Conservation (phyloP, 1,284 basidiomycete species). For the Leccinum pachyderme region DNA sequence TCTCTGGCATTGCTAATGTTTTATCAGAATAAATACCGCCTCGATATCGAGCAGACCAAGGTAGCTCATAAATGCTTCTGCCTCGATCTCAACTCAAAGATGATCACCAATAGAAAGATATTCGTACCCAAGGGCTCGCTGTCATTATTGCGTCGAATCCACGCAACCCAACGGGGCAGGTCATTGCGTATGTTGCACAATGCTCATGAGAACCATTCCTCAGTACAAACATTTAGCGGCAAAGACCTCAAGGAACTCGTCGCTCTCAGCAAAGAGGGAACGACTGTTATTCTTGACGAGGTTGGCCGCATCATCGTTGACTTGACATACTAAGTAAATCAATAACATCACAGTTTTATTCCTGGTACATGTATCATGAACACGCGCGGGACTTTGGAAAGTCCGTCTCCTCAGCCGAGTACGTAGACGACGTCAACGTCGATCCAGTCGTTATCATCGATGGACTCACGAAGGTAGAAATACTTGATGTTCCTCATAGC, state of each 20-base stretch:
- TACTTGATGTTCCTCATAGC: neutral
- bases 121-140: conserved; percentile 75
- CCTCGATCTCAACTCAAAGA: conserved; percentile 6
- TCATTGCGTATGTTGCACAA: conserved; percentile 41
- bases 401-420: conserved; percentile 80
- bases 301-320: conserved; percentile 37
- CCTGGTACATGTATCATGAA: conserved; percentile 84
- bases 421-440: conserved; percentile 82
- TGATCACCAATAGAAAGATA: conserved; percentile 57
- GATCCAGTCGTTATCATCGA: conserved; percentile 86
- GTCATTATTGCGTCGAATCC: conserved; percentile 91
- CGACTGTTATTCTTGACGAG: conserved; percentile 87
- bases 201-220: conserved; percentile 15
- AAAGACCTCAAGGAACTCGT: conserved; percentile 83
- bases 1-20: conserved; percentile 10
- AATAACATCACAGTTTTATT: conserved; percentile 59
- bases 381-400: conserved; percentile 72
- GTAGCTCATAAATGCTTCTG: conserved; percentile 30
- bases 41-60: conserved; percentile 75
- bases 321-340: neutral
- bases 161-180: conserved; percentile 88
- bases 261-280: conserved; percentile 63
- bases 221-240: conserved; percentile 45
- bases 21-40: conserved; percentile 54
- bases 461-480: conserved; percentile 82